Evolutionary conservation across 768 basidiomycete genomes (phyloP).

Genomic region (Lactarius indigo): DNA sequence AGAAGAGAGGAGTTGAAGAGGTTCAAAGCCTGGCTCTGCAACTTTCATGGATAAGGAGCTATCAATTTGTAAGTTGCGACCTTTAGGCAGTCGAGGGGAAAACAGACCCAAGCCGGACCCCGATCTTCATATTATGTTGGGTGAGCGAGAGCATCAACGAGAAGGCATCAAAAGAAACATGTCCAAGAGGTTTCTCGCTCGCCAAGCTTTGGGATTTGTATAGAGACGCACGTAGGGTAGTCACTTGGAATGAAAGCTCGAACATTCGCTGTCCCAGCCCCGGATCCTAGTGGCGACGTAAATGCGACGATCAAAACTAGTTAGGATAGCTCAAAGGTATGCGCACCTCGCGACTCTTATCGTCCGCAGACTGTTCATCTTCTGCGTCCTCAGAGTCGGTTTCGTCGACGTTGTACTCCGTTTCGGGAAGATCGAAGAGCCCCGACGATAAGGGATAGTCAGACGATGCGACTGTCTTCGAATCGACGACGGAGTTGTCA

Average conservation of each 20-base stretch:
- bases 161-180: constrained; percentile 77
- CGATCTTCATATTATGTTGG: constrained; percentile 84
- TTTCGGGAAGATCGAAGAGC: constrained; percentile 50
- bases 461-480: constrained; percentile 23
- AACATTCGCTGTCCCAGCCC: constrained; percentile 62
- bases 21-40: constrained; percentile 49
- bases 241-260: constrained; percentile 85
- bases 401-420: constrained; percentile 68
- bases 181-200: constrained; percentile 70
- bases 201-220: constrained; percentile 63
- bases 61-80: constrained; percentile 8
- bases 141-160: constrained; percentile 68
- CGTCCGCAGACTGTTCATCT: constrained; percentile 62
- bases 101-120: constrained; percentile 69
- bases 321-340: background rate
- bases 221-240: constrained; percentile 72
- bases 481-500: constrained; percentile 37
- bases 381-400: constrained; percentile 40
- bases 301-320: background rate
- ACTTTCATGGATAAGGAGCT: constrained; percentile 78
- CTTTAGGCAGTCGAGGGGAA: constrained; percentile 12
- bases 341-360: constrained; percentile 49
- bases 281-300: constrained; percentile 30
- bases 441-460: constrained; percentile 52
- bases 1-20: constrained; percentile 67